Base-by-base conservation (phyloP, 1,284 basidiomycete species). In the Heimioporus punctisporus region DNA sequence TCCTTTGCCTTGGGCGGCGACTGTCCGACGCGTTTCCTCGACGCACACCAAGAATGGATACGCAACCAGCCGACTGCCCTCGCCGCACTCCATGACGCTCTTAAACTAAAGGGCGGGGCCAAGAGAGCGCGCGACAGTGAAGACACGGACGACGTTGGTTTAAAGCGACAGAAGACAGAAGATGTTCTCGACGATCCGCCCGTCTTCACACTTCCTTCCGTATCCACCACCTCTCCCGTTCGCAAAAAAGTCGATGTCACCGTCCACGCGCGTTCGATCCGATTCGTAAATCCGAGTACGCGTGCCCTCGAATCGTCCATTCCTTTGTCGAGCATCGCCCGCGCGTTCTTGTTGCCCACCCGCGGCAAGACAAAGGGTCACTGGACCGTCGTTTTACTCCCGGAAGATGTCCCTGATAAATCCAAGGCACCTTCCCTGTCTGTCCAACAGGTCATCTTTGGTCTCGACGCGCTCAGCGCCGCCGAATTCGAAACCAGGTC, bases 181-280 rank as follows among this genome's bases (percentile, higher is more conserved):
- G 62, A 57, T 9, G 62, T 64, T 3, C 62, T 59, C 19, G 72
- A 76, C 48, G 78, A 80, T 39, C 62, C 61, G 1, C 76, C 82
- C 0, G 58, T 80, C 7, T 85, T 78, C 70, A 81, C 82, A 4
- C 72, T 89, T 7, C 81, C 85, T 37, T 70, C 80, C 26, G 69
- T 89, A 47, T 88, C 86, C 24, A 74, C 79, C 14, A 82, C 83
- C 12, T 81, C 86, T 0, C 87, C 88, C n/a, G 65, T 89, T 41
- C 82, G 88, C 48, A 88, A 86, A 72, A 88, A 88, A 60, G 78
- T 85, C 24, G 80, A 88, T 61, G 77, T 90, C 58, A 79, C 78
- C 17, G 70, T 88, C 41, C 76, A 81, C 59, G 60, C 69, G 17
- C 69, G 72, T 21, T 73, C 78, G 7, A 74, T 89, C 46, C 75